phyloP scores from a whole-genome alignment of 2,329 filamentous ascomycete genomes.

The Ramularia collo-cygni region DNA sequence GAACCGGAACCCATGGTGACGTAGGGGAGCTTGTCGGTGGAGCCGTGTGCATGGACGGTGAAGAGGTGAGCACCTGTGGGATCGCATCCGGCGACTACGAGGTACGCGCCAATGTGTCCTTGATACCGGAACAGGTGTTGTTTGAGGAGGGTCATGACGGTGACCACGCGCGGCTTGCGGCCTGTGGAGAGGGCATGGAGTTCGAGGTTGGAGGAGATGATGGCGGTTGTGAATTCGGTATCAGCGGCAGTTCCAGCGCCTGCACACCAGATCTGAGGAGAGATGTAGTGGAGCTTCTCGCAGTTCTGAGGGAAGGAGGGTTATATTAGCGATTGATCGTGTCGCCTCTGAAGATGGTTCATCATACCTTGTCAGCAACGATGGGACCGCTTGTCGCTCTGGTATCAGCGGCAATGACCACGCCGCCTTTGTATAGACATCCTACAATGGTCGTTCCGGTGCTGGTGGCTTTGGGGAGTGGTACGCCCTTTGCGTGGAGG shows the following conservation, averaged over 20 bases:
- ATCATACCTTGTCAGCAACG: constrained; percentile 95
- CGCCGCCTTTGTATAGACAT: constrained; percentile 91
- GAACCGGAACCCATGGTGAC: constrained; percentile 98
- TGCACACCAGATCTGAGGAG: constrained; percentile 98
- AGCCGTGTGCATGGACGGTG: constrained; percentile 97
- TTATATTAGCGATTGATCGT: constrained; percentile 6
- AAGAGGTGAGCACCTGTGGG: constrained; percentile 92
- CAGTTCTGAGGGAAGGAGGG: constrained; percentile 66
- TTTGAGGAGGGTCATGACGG: constrained; percentile 99
- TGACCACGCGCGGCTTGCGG: constrained; percentile 93
- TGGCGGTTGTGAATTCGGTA: constrained; percentile 96
- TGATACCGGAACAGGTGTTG: constrained; percentile 99
- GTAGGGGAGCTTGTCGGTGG: constrained; percentile 96
- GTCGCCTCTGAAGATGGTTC: neutral
- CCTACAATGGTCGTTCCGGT: constrained; percentile 98
- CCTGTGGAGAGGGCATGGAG: constrained; percentile 93
- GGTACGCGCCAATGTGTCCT: constrained; percentile 94
- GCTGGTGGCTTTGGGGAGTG: constrained; percentile 93
- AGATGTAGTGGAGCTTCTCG: constrained; percentile 98
- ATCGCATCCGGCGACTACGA: constrained; percentile 94
- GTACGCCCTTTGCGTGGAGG: constrained; percentile 87
- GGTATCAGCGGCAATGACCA: constrained; percentile 97
- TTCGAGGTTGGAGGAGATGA: constrained; percentile 98
- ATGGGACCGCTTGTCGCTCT: constrained; percentile 95
- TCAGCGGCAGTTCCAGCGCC: constrained; percentile 96